These are phyloP conservation scores for Fusarium longipes DNA, from an alignment of 2,329 filamentous ascomycete genomes.

Conservation along the genomic window DNA sequence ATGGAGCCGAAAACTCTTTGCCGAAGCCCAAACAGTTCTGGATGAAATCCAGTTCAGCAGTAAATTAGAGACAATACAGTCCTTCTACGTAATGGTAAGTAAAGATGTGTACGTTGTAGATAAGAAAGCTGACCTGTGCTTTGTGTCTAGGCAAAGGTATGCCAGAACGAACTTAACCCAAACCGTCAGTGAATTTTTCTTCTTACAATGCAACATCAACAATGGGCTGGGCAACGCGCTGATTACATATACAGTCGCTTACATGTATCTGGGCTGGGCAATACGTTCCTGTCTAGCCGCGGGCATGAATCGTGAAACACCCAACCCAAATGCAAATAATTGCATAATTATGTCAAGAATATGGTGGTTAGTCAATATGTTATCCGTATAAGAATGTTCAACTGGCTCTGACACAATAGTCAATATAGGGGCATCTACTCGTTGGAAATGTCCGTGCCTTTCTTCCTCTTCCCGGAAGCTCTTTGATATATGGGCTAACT, in stretches of 20 bases:
- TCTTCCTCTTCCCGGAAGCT: not conserved
- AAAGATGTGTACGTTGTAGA: fast-evolving
- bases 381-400: not conserved
- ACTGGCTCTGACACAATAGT: not conserved
- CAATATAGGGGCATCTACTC: conserved; percentile 7
- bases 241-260: not conserved
- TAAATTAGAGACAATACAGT: conserved; percentile 5
- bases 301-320: conserved; percentile 12
- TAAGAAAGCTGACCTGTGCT: not conserved
- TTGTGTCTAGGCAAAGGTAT: conserved; percentile 1
- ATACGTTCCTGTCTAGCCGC: conserved; percentile 6
- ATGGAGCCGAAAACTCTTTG: conserved; percentile 9
- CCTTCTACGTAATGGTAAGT: conserved; percentile 8
- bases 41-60: conserved; percentile 7
- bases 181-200: not conserved
- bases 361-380: conserved; percentile 2
- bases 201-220: not conserved
- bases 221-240: not conserved
- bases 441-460: conserved; percentile 1
- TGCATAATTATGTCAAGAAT: conserved; percentile 1
- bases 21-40: not conserved
- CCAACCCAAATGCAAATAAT: not conserved
- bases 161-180: conserved; percentile 14
- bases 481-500: not conserved
- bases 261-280: conserved; percentile 12